Evolutionary conservation across 2,329 filamentous ascomycete genomes (phyloP).

Genomic region (Microdochium trichocladiopsis): DNA sequence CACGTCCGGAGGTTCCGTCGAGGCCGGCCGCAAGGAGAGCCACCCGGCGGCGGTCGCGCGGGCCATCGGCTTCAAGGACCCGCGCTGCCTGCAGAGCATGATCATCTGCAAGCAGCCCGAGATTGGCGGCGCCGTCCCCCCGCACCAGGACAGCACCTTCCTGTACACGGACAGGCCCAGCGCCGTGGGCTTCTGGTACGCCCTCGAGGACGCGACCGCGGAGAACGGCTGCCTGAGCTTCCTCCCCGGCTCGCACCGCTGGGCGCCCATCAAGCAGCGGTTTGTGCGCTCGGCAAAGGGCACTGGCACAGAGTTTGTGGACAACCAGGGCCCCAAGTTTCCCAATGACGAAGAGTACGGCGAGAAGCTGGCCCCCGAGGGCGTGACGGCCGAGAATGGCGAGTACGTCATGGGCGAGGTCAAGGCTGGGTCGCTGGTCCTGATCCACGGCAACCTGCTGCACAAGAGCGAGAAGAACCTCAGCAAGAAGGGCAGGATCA

Average conservation of each 20-base stretch:
- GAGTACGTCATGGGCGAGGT: slow-evolving; percentile 78
- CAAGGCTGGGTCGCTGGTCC: slow-evolving; percentile 80
- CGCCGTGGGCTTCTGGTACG: slow-evolving; percentile 96
- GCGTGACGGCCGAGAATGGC: slow-evolving; percentile 32
- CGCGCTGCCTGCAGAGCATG: slow-evolving; percentile 85
- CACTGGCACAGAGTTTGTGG: slow-evolving; percentile 61
- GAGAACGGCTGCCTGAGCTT: slow-evolving; percentile 89
- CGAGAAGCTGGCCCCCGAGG: slow-evolving; percentile 28
- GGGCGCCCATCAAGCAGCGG: slow-evolving; percentile 62
- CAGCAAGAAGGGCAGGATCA: slow-evolving; percentile 80
- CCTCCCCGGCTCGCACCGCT: slow-evolving; percentile 69
- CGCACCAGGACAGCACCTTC: slow-evolving; percentile 91
- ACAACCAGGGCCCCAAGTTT: slow-evolving; percentile 60
- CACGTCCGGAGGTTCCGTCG: slow-evolving; percentile 34
- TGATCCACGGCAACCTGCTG: slow-evolving; percentile 92
- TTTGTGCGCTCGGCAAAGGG: slow-evolving; percentile 58
- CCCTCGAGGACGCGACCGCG: slow-evolving; percentile 80
- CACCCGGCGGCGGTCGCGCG: slow-evolving; percentile 56
- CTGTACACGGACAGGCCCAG: slow-evolving; percentile 83
- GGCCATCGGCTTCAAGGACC: slow-evolving; percentile 67
- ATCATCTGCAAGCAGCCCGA: slow-evolving; percentile 97
- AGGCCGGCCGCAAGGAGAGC: slow-evolving; percentile 23
- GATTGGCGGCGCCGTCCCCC: slow-evolving; percentile 84
- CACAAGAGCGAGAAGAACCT: slow-evolving; percentile 95
- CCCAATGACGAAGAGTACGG: slow-evolving; percentile 45